Evolutionary conservation across 371 early-diverging fungal species (phyloP).

Genomic region (Cladochytrium tenue): DNA sequence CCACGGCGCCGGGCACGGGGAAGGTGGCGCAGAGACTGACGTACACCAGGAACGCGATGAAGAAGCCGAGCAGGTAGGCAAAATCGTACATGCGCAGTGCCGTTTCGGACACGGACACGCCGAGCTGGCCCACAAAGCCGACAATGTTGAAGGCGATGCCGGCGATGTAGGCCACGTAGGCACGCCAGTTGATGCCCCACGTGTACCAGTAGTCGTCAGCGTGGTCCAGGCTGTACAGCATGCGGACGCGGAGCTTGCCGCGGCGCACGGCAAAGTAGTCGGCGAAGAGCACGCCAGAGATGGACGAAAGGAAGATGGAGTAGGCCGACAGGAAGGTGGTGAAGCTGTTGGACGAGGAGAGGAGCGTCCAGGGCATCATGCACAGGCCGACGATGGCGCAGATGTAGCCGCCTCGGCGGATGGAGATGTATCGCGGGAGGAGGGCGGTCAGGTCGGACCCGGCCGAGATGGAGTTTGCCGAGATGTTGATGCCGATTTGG

Average conservation of each 20-base stretch:
- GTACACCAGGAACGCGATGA: conserved; percentile 1
- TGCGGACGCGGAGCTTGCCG: conserved; percentile 3
- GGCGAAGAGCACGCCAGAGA: conserved; percentile 25
- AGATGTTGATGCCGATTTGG: conserved; percentile 25
- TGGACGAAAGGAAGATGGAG: conserved; percentile 33
- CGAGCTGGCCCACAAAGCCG: conserved; percentile 12
- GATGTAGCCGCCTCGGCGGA: conserved; percentile 31
- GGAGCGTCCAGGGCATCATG: conserved; percentile 27
- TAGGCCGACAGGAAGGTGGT: conserved; percentile 27
- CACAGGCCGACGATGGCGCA: conserved; percentile 26
- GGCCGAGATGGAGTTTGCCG: conserved; percentile 32
- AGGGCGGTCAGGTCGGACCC: conserved; percentile 30
- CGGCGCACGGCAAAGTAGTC: conserved; percentile 28
- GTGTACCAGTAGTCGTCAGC: not conserved
- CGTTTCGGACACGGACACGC: not conserved
- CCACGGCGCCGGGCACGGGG: conserved; percentile 3
- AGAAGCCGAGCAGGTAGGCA: conserved; percentile 9
- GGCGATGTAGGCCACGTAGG: conserved; percentile 25
- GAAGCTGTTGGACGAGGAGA: conserved; percentile 16
- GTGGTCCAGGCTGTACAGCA: conserved; percentile 11
- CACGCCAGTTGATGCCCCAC: conserved; percentile 2
- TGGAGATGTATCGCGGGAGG: conserved; percentile 26
- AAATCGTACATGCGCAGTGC: conserved; percentile 11
- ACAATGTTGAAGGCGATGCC: conserved; percentile 26
- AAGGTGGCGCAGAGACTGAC: not conserved